These are phyloP conservation scores for Flaveria floridana DNA, from an alignment of 140 eudicot genomes.

Conservation along the genomic window DNA sequence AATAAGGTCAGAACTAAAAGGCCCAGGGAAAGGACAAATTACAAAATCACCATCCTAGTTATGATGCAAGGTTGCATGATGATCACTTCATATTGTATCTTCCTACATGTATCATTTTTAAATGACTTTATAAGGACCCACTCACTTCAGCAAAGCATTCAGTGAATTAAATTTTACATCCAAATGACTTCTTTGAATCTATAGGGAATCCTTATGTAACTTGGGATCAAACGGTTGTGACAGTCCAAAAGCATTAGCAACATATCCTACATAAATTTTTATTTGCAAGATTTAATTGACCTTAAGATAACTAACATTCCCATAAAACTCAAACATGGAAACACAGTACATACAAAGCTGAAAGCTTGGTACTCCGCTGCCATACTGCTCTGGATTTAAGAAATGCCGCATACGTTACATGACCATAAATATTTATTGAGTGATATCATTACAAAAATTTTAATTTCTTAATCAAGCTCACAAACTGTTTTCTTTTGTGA, in stretches of 20 bases:
- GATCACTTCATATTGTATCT: background rate
- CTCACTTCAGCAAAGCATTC: conserved; percentile 12
- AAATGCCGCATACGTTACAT: background rate
- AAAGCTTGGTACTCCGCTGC: conserved; percentile 18
- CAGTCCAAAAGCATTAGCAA: conserved; percentile 18
- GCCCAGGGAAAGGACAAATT: no score
- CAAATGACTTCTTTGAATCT: background rate
- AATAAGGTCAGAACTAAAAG: no score
- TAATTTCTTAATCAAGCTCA: no score
- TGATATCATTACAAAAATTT: no score
- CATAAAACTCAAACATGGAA: background rate
- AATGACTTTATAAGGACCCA: background rate
- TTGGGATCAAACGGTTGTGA: conserved; percentile 3
- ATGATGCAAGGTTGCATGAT: no score
- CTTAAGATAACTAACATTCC: background rate
- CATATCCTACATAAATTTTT: background rate
- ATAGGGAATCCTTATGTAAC: background rate
- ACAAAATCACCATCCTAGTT: no score
- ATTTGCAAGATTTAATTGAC: background rate
- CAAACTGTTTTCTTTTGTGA: no score
- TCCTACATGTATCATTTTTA: conserved; percentile 10
- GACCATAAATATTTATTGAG: no score
- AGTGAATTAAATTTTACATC: conserved; percentile 1
- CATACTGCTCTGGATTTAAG: background rate
- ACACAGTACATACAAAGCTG: background rate